Percentiles rank a stretch among this genome's conserved stretches.
These are phyloP conservation scores for Mycena vitilis DNA, from an alignment of 768 basidiomycete species.

Conservation along the genomic window DNA sequence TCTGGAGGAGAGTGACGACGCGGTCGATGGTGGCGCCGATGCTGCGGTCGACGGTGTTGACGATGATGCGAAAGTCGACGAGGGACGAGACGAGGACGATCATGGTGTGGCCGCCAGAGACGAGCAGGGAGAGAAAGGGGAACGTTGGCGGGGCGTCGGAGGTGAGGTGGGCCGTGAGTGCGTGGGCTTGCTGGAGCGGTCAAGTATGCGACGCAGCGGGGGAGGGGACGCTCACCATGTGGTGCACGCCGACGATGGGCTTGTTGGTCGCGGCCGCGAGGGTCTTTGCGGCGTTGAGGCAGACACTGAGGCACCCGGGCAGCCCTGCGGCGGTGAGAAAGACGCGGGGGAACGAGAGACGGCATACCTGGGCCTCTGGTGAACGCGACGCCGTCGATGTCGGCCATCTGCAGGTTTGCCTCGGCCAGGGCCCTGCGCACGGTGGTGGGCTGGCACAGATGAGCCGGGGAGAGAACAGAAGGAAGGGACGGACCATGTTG, in stretches of 20 bases:
- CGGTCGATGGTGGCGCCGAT: slow-evolving; percentile 73
- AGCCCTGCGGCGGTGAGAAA: slow-evolving; percentile 63
- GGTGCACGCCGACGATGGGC: slow-evolving; percentile 91
- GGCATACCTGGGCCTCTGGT: slow-evolving; percentile 84
- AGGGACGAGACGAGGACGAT: slow-evolving; percentile 77
- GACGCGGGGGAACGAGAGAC: slow-evolving; percentile 17
- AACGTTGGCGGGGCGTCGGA: slow-evolving; percentile 63
- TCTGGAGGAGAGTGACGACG: slow-evolving; percentile 73
- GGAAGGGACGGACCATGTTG: slow-evolving; percentile 67
- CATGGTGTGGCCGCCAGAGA: slow-evolving; percentile 96
- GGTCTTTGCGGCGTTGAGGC: slow-evolving; percentile 85
- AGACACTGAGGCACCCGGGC: slow-evolving; percentile 82
- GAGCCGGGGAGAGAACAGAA: neutral
- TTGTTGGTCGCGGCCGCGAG: slow-evolving; percentile 82
- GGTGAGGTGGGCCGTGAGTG: slow-evolving; percentile 83
- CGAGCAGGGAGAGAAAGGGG: slow-evolving; percentile 89
- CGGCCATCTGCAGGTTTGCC: slow-evolving; percentile 65
- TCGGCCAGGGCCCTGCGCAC: slow-evolving; percentile 75
- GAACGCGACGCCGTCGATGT: slow-evolving; percentile 90
- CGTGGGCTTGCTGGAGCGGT: slow-evolving; percentile 86
- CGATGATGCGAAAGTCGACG: slow-evolving; percentile 73
- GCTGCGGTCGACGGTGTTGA: slow-evolving; percentile 16
- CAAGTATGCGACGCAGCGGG: slow-evolving; percentile 10
- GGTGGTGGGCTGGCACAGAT: slow-evolving; percentile 70
- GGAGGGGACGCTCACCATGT: slow-evolving; percentile 76